phyloP scores from a whole-genome alignment of 192 early-diverging fungal species.

The Podochytrium sp. region DNA sequence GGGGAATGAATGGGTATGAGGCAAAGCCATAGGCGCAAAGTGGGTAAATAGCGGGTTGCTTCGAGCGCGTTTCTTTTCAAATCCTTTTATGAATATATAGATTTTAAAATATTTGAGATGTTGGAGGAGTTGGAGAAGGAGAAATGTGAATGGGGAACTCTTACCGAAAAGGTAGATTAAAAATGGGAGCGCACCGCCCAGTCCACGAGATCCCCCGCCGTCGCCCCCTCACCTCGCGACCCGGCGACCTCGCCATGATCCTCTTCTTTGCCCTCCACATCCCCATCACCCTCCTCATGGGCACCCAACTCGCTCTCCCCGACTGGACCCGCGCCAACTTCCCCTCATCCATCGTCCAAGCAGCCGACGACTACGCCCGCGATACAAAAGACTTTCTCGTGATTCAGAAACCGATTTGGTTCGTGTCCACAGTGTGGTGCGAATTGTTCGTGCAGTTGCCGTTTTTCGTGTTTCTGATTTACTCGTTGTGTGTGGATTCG shows the following conservation, averaged over 20 bases:
- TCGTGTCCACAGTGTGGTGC: neutral
- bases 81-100: too few relatives aligned
- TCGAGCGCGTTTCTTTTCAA: too few relatives aligned
- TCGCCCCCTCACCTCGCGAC: slow-evolving; percentile 7
- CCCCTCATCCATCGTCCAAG: neutral
- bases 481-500: neutral
- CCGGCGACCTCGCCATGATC: slow-evolving; percentile 27
- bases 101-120: too few relatives aligned
- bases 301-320: slow-evolving; percentile 19
- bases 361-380: neutral
- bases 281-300: slow-evolving; percentile 32
- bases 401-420: neutral
- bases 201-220: too few relatives aligned
- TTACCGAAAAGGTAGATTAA: too few relatives aligned
- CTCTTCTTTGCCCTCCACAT: slow-evolving; percentile 34
- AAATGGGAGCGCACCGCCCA: too few relatives aligned
- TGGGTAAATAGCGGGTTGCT: too few relatives aligned
- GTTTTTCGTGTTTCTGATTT: neutral
- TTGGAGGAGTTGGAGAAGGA: too few relatives aligned
- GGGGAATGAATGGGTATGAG: slow-evolving; percentile 8
- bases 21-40: too few relatives aligned
- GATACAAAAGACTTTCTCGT: slow-evolving; percentile 19
- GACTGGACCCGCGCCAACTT: neutral
- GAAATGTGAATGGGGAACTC: too few relatives aligned
- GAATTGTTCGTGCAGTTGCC: neutral